Base-by-base conservation (phyloP, 1,284 basidiomycete species). In the Moesziomyces parantarcticus region DNA sequence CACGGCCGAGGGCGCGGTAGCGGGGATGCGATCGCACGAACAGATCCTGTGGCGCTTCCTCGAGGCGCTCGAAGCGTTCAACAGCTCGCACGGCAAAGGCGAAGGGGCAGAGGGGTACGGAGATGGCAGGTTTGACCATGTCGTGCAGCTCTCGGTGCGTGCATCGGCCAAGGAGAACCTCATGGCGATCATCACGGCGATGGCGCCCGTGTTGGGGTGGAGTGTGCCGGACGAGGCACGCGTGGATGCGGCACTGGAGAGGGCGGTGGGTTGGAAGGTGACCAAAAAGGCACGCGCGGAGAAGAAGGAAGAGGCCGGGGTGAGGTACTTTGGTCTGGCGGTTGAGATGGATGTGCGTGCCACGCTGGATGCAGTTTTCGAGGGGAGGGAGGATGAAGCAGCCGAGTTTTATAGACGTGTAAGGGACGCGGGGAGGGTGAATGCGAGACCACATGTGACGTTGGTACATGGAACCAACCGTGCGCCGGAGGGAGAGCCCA, bases 391-490 rank as follows among this genome's bases (percentile, higher is more conserved):
- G 8, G 32, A 29, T 39, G 46, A 36, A 6, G 26, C 21, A 11
- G 44, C 16, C 16, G n/a, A 23, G 23, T 65, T 71, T 23, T 75
- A 77, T 20, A n/a, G 43, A 1, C 7, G 14, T 10, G 58, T 79
- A 8, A 25, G 87, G 41, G 59, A 59, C 7, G 83, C 84, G 0
- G 79, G 86, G 3, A 87, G 93, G 14, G 81, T 96, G 21, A 85
- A 88, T 3, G 75, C 83, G 14, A 53, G 66, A 2, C 94, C 95
- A 1, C 96, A 99, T 83, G 86, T 97, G 56, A 98, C 96, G 0
- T 85, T 98, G 54, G 89, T 91, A 9, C 96, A 99, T 83, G 26
- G 42, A 21, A 26, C 60, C 8, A 50, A 53, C 23, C 58, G 58
- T 13, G 22, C 32, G 3, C 21, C 41, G 6, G 51, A 63, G 29